Evolutionary conservation across 1,139 yeast genomes (phyloP), one percentile per base, ranked within the genome.

Genomic region (Taphrina sp.): DNA sequence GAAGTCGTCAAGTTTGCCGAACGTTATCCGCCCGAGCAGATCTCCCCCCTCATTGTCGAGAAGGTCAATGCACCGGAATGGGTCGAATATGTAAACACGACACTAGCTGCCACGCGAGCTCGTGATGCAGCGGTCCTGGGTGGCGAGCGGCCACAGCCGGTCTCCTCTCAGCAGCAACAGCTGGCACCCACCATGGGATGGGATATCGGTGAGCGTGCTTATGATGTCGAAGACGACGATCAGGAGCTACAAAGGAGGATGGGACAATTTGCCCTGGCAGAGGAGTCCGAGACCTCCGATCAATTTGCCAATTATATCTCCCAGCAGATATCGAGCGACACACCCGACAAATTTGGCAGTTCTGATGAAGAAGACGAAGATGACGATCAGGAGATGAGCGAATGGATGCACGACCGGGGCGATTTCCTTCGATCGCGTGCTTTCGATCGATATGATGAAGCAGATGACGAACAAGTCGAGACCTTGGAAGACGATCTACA

Each of bases 111-210:
- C 66, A 88, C 95, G 1, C 78, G 98, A 62, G 95, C 89, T 66
- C 90, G 89, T 71, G 92, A 92, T 70, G 92, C 92, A 70, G 90
- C 96, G n/a, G 85, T 92, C 35, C 75, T 92, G 31, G 97, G 98
- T 10, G 96, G 95, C 29, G 71, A 74, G 66, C 66, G 76, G 65
- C 85, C 83, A 56, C 82, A 77, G 63, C 81, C 76, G 19, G 68
- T 76, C 58, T 72, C 73, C 66, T 70, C 71, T 19, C 60, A 54
- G 34, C 58, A 59, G 14, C 53, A 37, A 16, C 47, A 51, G 28
- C 36, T 57, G 62, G 61, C 66, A 59, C 70, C 65, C 38, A 60
- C 68, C 49, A 60, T 59, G 26, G 49, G 44, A 57, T 62, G 59
- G 45, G 61, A 57, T 35, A 57, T 49, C 56, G 65, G 62, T 26